Evolutionary conservation across 1,284 basidiomycete genomes (phyloP).

Genomic region (Moesziomyces parantarcticus): DNA sequence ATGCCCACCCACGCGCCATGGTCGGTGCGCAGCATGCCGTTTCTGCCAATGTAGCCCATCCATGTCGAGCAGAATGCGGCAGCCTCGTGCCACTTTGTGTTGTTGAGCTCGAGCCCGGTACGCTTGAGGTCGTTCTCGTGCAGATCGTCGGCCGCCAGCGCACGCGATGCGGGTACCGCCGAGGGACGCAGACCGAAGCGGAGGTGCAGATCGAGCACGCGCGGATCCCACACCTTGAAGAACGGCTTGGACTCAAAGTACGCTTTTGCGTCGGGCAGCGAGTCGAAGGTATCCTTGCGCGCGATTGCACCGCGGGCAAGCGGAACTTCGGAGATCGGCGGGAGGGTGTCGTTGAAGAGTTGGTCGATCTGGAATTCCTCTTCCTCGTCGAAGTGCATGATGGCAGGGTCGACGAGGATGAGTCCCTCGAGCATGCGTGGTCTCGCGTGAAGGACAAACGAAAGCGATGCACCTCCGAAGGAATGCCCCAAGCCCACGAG

Average conservation of each 20-base stretch:
- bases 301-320: conserved; percentile 72
- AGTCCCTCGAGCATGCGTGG: conserved; percentile 80
- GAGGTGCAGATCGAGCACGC: conserved; percentile 77
- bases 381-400: conserved; percentile 69
- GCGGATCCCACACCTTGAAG: conserved; percentile 79
- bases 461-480: conserved; percentile 68
- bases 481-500: conserved; percentile 83
- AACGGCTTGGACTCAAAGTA: conserved; percentile 75
- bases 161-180: conserved; percentile 8
- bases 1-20: conserved; percentile 29
- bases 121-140: conserved; percentile 33
- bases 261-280: conserved; percentile 24
- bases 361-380: conserved; percentile 12
- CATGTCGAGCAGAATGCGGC: conserved; percentile 48
- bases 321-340: conserved; percentile 45
- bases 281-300: conserved; percentile 76
- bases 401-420: conserved; percentile 83
- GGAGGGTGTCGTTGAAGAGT: conserved; percentile 15
- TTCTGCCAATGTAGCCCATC: conserved; percentile 32
- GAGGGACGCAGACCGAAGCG: conserved; percentile 73
- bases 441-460: conserved; percentile 74
- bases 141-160: conserved; percentile 27
- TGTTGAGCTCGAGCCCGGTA: conserved; percentile 46
- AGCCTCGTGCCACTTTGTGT: conserved; percentile 60
- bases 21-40: conserved; percentile 14